Conservation (phyloP, 495 filamentous ascomycete genomes). For the Podospora sp. region DNA sequence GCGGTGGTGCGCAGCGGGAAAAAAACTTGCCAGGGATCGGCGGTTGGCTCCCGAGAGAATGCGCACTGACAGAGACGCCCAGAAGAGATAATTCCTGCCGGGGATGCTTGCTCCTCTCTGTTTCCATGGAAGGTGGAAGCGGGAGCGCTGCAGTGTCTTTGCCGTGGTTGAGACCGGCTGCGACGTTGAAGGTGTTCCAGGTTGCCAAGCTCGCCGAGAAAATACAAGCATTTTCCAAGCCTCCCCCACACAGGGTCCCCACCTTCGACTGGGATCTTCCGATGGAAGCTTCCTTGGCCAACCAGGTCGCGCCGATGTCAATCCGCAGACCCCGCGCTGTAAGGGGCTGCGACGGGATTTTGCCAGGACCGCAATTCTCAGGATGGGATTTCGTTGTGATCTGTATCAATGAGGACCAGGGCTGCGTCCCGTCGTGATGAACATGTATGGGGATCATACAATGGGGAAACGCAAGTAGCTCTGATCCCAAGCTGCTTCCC, state of each 20-base stretch:
- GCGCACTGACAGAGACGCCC: neutral
- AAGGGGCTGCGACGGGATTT: conserved; percentile 12
- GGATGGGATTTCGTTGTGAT: conserved; percentile 1
- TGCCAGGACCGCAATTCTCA: neutral
- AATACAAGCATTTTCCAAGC: conserved; percentile 10
- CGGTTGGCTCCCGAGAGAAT: neutral
- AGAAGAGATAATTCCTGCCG: neutral
- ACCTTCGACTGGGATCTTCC: neutral
- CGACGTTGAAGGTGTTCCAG: conserved; percentile 31
- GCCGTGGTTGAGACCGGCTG: conserved; percentile 42
- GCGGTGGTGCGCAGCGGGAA: neutral
- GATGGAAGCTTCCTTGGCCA: conserved; percentile 14
- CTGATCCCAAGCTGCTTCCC: neutral
- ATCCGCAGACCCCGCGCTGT: neutral
- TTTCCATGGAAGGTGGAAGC: neutral
- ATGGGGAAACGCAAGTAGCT: neutral
- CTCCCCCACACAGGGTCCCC: neutral
- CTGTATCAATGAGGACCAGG: neutral
- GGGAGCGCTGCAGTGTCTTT: neutral
- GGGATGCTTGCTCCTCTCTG: neutral
- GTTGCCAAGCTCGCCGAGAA: conserved; percentile 27
- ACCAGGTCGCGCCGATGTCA: neutral
- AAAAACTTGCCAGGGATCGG: neutral
- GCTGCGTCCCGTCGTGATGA: neutral
- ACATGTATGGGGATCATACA: conserved; percentile 3